Evolutionary conservation across 495 filamentous ascomycete species (phyloP).

Genomic region (Physcia stellaris): DNA sequence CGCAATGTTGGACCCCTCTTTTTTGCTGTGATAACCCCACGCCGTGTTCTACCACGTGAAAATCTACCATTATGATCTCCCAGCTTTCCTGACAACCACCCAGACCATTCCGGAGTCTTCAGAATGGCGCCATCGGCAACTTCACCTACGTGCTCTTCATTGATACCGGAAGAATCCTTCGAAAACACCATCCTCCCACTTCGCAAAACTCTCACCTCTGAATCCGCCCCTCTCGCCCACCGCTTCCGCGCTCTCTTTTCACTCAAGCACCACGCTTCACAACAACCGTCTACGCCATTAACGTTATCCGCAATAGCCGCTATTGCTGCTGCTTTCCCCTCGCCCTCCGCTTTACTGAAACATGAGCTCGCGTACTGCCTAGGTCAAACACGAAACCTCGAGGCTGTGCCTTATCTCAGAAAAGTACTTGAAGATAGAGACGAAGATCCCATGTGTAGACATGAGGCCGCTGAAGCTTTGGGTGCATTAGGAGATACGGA

Average conservation of each 20-base stretch:
- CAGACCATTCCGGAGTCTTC: no score
- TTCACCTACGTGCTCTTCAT: no score
- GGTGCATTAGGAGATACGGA: constrained; percentile 67
- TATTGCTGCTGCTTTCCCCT: constrained; percentile 77
- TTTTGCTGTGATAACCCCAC: no score
- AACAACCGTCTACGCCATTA: constrained; percentile 44
- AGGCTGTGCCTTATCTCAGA: constrained; percentile 60
- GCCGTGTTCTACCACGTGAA: no score
- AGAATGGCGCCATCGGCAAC: no score
- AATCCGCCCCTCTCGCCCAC: constrained; percentile 66
- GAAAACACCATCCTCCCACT: constrained; percentile 48
- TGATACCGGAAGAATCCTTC: no score
- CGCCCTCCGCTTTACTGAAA: constrained; percentile 75
- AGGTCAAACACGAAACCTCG: constrained; percentile 68
- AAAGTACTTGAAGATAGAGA: constrained; percentile 59
- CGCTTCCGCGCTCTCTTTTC: constrained; percentile 98
- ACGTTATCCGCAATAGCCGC: constrained; percentile 72
- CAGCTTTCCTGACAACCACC: no score
- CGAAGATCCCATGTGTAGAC: constrained; percentile 89
- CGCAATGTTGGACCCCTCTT: no score
- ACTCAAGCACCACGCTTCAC: constrained; percentile 78
- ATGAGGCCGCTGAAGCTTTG: constrained; percentile 92
- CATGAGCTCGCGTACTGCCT: constrained; percentile 97
- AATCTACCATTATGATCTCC: no score
- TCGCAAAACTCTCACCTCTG: constrained; percentile 62